Conservation (phyloP, 2,329 filamentous ascomycete species). For the Colletotrichum incanum region DNA sequence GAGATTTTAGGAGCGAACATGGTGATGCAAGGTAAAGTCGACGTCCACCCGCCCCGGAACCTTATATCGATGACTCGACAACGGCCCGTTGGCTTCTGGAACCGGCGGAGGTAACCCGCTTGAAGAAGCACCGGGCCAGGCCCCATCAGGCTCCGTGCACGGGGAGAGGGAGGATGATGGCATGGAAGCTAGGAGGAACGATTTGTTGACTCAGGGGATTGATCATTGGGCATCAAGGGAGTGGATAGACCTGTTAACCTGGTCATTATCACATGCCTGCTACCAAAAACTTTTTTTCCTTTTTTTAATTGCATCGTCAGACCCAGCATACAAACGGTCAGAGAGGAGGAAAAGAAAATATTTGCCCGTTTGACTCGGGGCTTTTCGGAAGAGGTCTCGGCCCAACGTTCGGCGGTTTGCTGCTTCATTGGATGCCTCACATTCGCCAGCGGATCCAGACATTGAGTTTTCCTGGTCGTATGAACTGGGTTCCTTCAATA, state of each 20-base stretch:
- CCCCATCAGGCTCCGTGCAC: slow-evolving; percentile 1
- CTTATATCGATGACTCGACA: not conserved
- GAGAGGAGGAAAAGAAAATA: not conserved
- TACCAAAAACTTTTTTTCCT: no score
- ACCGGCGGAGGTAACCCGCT: slow-evolving; percentile 2
- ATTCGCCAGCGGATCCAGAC: not conserved
- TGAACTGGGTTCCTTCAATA: not conserved
- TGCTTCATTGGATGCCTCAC: slow-evolving; percentile 5
- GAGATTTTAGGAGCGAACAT: not conserved
- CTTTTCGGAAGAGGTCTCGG: slow-evolving; percentile 23
- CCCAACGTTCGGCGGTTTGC: slow-evolving; percentile 9
- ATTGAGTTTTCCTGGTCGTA: not conserved
- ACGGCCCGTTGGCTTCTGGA: not conserved
- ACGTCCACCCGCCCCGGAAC: not conserved
- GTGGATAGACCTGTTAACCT: not conserved
- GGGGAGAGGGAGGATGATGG: not conserved
- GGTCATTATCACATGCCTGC: not conserved
- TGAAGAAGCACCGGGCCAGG: not conserved
- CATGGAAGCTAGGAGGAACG: not conserved
- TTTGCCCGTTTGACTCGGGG: slow-evolving; percentile 5
- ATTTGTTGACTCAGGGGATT: not conserved
- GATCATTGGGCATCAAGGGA: slow-evolving; percentile 1
- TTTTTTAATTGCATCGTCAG: not conserved
- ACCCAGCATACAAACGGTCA: not conserved
- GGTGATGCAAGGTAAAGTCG: not conserved